Evolutionary conservation across 1,284 basidiomycete genomes (phyloP).

Genomic region (Leccinum subatratum): DNA sequence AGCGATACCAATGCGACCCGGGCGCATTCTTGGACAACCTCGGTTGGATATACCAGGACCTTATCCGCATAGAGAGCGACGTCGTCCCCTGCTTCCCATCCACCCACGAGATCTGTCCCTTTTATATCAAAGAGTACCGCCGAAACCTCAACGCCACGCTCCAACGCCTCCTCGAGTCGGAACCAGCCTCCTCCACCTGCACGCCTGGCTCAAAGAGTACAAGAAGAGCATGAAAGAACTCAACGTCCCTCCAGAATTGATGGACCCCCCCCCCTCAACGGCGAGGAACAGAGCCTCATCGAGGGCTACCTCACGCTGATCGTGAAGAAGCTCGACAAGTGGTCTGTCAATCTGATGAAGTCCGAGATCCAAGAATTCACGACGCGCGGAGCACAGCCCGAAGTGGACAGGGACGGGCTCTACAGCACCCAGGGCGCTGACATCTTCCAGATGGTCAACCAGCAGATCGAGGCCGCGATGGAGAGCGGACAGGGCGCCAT

Average conservation of each 20-base stretch:
- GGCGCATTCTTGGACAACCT: slow-evolving; percentile 75
- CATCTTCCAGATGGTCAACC: slow-evolving; percentile 98
- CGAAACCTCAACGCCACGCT: slow-evolving; percentile 79
- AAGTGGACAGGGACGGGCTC: slow-evolving; percentile 82
- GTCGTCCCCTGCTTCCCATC: slow-evolving; percentile 90
- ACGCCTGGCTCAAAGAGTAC: slow-evolving; percentile 95
- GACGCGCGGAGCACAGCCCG: slow-evolving; percentile 79
- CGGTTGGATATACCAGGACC: slow-evolving; percentile 92
- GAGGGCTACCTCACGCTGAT: slow-evolving; percentile 95
- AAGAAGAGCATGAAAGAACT: slow-evolving; percentile 93
- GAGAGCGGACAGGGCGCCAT: slow-evolving; percentile 96
- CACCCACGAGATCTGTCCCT: slow-evolving; percentile 82
- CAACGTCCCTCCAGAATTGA: slow-evolving; percentile 71
- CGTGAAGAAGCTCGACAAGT: slow-evolving; percentile 94
- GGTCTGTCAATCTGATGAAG: slow-evolving; percentile 91
- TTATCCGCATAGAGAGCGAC: slow-evolving; percentile 84
- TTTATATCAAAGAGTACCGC: slow-evolving; percentile 89
- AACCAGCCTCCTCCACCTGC: slow-evolving; percentile 81
- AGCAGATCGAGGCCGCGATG: slow-evolving; percentile 91
- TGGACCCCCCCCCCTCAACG: slow-evolving; percentile 91
- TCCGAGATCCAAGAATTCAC: slow-evolving; percentile 86
- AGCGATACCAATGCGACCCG: slow-evolving; percentile 60
- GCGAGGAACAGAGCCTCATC: slow-evolving; percentile 88
- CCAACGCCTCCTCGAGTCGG: slow-evolving; percentile 66
- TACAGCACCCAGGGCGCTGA: slow-evolving; percentile 91